A percentile compares a stretch with the other conserved stretches of the same genome.
These are phyloP conservation scores for Aphanomyces cochlioides DNA, from an alignment of 352 stramenopile genomes.

Conservation along the genomic window DNA sequence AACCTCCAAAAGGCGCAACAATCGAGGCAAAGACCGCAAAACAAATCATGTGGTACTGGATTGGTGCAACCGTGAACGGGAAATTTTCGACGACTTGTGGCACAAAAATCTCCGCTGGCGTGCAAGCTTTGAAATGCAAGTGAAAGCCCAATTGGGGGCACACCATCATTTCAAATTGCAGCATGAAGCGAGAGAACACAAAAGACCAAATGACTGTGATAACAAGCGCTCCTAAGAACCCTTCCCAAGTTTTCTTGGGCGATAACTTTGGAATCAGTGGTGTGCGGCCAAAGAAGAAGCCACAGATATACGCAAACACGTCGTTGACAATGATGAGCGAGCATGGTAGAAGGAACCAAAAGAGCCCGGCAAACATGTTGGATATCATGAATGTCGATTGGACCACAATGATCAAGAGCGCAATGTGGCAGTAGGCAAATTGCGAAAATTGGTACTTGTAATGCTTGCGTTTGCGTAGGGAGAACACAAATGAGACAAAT, in stretches of 20 bases:
- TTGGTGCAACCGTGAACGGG: conserved; percentile 49
- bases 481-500: conserved; percentile 41
- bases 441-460: conserved; percentile 47
- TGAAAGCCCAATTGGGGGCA: conserved; percentile 41
- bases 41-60: conserved; percentile 83
- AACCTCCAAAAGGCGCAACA: conserved; percentile 92
- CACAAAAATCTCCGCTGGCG: conserved; percentile 43
- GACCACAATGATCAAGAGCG: conserved; percentile 40
- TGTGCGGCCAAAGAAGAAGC: conserved; percentile 40
- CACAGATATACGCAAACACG: conserved; percentile 66
- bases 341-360: conserved; percentile 71
- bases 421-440: conserved; percentile 41
- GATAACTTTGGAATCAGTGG: conserved; percentile 77
- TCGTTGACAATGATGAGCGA: conserved; percentile 70
- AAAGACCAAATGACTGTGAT: conserved; percentile 79
- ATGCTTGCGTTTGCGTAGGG: conserved; percentile 32
- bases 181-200: conserved; percentile 61
- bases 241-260: conserved; percentile 93
- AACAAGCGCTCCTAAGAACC: conserved; percentile 82
- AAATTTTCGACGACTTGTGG: conserved; percentile 55
- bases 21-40: conserved; percentile 86
- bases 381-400: conserved; percentile 48
- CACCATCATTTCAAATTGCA: conserved; percentile 59
- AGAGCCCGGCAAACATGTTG: conserved; percentile 56
- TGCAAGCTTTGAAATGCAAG: conserved; percentile 34